Conservation (phyloP, 257 asterid genomes). For the Plectranthus barbatus region DNA sequence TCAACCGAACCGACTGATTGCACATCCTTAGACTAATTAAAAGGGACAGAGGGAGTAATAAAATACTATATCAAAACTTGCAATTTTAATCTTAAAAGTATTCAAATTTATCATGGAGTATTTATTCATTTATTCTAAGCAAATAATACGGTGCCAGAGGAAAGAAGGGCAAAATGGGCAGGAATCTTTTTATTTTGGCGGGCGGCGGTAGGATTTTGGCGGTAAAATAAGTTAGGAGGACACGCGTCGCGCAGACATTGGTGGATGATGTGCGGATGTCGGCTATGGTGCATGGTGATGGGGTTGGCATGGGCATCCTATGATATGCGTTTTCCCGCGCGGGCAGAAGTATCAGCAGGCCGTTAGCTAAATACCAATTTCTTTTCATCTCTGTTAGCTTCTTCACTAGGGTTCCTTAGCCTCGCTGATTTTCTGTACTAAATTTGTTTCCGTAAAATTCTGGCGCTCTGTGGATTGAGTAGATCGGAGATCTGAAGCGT, state of each 20-base stretch:
- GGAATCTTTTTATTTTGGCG: conserved; percentile 18
- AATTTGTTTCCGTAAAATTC: background rate
- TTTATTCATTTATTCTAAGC: no score
- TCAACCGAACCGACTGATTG: no score
- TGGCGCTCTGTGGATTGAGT: conserved; percentile 8
- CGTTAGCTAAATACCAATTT: background rate
- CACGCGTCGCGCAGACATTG: conserved; percentile 21
- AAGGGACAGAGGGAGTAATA: no score
- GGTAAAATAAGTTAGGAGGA: conserved; percentile 19
- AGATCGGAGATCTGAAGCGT: conserved; percentile 41
- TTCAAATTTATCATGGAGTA: no score
- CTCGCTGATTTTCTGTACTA: background rate
- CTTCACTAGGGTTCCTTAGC: conserved; percentile 25
- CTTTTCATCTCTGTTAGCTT: background rate
- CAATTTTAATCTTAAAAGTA: no score
- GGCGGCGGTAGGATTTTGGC: conserved; percentile 26
- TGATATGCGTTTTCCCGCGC: conserved; percentile 50
- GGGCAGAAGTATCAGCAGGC: no score
- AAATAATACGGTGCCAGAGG: no score
- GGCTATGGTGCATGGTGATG: conserved; percentile 23
- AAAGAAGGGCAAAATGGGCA: background rate
- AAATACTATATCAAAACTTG: no score
- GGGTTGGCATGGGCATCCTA: conserved; percentile 11
- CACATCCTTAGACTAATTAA: no score
- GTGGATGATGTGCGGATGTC: conserved; percentile 23